Conservation (phyloP, 495 filamentous ascomycete genomes). For the Rhizodiscina lignyota region DNA sequence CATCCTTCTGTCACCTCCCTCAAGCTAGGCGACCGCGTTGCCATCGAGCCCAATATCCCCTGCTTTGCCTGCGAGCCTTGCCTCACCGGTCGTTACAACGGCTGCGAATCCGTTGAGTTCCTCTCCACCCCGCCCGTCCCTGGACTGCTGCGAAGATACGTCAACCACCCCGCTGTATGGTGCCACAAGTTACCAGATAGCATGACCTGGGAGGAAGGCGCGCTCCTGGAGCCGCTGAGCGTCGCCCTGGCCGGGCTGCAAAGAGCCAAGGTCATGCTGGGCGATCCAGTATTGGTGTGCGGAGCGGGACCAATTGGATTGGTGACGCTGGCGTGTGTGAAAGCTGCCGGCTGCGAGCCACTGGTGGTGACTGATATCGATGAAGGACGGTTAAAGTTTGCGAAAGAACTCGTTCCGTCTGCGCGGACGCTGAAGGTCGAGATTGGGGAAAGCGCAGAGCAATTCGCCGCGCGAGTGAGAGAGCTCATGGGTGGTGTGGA, state of each 20-base stretch:
- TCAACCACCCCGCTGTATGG: conserved; percentile 83
- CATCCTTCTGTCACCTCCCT: conserved; percentile 62
- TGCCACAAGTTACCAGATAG: conserved; percentile 74
- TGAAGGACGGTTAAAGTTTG: conserved; percentile 64
- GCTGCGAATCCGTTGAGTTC: conserved; percentile 71
- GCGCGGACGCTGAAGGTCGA: conserved; percentile 68
- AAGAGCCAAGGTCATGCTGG: conserved; percentile 57
- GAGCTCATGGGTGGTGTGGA: conserved; percentile 51
- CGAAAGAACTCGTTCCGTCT: conserved; percentile 56
- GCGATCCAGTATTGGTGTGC: conserved; percentile 72
- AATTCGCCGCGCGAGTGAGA: conserved; percentile 50
- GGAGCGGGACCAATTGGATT: conserved; percentile 86
- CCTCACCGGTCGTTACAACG: conserved; percentile 81
- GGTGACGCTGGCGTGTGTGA: conserved; percentile 63
- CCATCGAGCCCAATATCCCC: conserved; percentile 81
- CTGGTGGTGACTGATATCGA: conserved; percentile 90
- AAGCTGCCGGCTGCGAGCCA: conserved; percentile 70
- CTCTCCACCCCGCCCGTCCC: conserved; percentile 77
- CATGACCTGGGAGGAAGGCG: conserved; percentile 80
- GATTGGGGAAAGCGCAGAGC: conserved; percentile 44
- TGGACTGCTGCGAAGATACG: conserved; percentile 78
- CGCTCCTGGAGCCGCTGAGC: conserved; percentile 71
- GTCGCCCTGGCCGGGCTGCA: conserved; percentile 76
- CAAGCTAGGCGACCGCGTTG: conserved; percentile 70
- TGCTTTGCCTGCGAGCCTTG: conserved; percentile 82